Base-by-base conservation (phyloP, 192 early-diverging fungal genomes). In the Rhizoclosmatium sp. region DNA sequence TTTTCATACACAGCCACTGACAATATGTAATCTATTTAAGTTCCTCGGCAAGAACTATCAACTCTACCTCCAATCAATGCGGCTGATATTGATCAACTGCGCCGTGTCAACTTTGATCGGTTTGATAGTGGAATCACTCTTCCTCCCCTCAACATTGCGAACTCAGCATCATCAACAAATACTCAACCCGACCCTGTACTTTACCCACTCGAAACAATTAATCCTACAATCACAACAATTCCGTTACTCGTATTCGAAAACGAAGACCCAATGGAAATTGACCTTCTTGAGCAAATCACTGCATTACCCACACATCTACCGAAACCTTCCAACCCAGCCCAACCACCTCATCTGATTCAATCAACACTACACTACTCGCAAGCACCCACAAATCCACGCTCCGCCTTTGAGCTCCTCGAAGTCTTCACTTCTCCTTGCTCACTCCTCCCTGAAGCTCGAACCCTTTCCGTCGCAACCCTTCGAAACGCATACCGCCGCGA, bases 401-500 rank as follows among this genome's bases (percentile, higher is more conserved):
- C 42, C 47, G 78, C 78, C 3, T 80, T 80, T 65, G 69, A 71
- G 9, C 60, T 80, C 2, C 46, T 80, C 41, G 78, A 80, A 65
- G 62, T 65, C n/a, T 80, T 72, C 45, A 64, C 78, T 2, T 10
- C 59, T 10, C 59, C 78, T 49, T 71, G 78, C 61, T 47, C 39
- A 12, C 59, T 80, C 10, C 9, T 80, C 31, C 48, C 78, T 10
- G 78, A 80, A 51, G 71, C 78, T 2, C 54, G 78, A 2, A 49
- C 59, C 39, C 62, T 70, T 10, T 47, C 59, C 23, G 78, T 80
- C 7, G 59, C 59, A 19, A 71, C 69, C 4, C 42, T 80, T 12
- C 68, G 78, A 12, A 80, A 80, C 62, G 78, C 78, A 21, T 80
- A 71, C 62, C 68, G 78, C 2, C 68, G 78, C 1, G 78, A 80